Conservation (phyloP, 2,329 filamentous ascomycete species). For the Cadophora sp. region DNA sequence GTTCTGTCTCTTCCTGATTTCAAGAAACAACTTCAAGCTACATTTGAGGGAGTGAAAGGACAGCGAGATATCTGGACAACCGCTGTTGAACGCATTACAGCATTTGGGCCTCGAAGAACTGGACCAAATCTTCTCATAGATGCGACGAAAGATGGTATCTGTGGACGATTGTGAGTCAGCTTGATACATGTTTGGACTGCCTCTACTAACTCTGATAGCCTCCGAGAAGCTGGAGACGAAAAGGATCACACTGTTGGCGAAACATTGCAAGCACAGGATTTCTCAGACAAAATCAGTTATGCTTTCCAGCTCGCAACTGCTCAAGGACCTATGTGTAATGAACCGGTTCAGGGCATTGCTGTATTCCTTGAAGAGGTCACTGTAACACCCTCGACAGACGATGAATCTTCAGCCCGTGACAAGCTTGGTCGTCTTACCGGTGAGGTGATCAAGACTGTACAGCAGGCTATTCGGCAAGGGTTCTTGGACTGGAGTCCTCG, state of each 20-base stretch:
- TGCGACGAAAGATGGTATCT: conserved; percentile 73
- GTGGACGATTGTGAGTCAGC: conserved; percentile 70
- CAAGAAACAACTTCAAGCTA: conserved; percentile 70
- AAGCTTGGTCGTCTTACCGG: conserved; percentile 83
- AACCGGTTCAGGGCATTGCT: conserved; percentile 91
- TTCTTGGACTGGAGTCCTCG: conserved; percentile 97
- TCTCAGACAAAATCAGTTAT: conserved; percentile 89
- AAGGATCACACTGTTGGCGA: conserved; percentile 51
- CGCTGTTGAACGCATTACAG: conserved; percentile 80
- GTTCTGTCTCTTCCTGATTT: conserved; percentile 78
- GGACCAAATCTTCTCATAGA: conserved; percentile 93
- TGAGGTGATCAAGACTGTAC: conserved; percentile 89
- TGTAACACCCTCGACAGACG: conserved; percentile 61
- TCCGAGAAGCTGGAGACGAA: conserved; percentile 38
- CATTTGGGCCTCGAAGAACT: conserved; percentile 84
- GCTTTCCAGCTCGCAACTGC: conserved; percentile 92
- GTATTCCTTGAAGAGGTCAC: conserved; percentile 85
- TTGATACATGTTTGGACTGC: background rate
- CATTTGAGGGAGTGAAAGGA: conserved; percentile 75
- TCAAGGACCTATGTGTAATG: conserved; percentile 89
- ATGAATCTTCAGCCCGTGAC: conserved; percentile 63
- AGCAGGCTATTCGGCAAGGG: conserved; percentile 80
- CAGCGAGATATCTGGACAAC: conserved; percentile 79
- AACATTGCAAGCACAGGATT: conserved; percentile 66
- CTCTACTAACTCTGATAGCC: conserved; percentile 36